Conservation (phyloP, 2,329 filamentous ascomycete genomes). For the Verticillium klebahnii region DNA sequence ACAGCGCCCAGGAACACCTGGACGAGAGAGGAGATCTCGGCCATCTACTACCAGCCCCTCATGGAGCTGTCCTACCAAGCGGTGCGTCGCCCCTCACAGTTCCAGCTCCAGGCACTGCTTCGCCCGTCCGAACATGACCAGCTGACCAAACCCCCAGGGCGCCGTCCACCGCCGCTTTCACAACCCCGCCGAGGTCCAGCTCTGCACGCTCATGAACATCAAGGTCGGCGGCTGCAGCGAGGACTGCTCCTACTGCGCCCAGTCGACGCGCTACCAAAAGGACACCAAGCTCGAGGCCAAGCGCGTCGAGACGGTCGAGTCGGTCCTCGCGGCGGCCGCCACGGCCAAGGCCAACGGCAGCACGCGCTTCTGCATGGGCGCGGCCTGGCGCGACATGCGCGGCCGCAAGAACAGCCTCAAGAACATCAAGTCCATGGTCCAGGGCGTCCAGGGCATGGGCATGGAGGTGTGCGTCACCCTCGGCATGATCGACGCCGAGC, state of each 20-base stretch:
- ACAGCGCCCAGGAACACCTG: constrained; percentile 64
- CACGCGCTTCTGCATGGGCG: constrained; percentile 93
- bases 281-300: constrained; percentile 76
- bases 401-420: constrained; percentile 78
- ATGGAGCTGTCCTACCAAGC: constrained; percentile 74
- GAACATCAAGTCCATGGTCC: constrained; percentile 83
- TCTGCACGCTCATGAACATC: constrained; percentile 96
- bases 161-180: constrained; percentile 81
- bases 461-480: constrained; percentile 95
- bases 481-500: constrained; percentile 80
- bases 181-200: constrained; percentile 76
- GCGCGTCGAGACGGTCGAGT: constrained; percentile 73
- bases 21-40: constrained; percentile 75
- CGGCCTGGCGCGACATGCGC: constrained; percentile 91
- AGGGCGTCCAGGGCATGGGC: constrained; percentile 71
- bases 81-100: constrained; percentile 33
- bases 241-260: constrained; percentile 90
- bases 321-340: constrained; percentile 73
- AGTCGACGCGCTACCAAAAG: constrained; percentile 74
- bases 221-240: constrained; percentile 91
- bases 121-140: not conserved
- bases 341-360: constrained; percentile 78
- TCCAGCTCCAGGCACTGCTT: too few relatives aligned
- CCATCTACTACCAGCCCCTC: constrained; percentile 77
- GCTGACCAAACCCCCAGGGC: constrained; percentile 42